phyloP scores from a whole-genome alignment of 768 basidiomycete genomes.

The Hygrophorus pudorinus region DNA sequence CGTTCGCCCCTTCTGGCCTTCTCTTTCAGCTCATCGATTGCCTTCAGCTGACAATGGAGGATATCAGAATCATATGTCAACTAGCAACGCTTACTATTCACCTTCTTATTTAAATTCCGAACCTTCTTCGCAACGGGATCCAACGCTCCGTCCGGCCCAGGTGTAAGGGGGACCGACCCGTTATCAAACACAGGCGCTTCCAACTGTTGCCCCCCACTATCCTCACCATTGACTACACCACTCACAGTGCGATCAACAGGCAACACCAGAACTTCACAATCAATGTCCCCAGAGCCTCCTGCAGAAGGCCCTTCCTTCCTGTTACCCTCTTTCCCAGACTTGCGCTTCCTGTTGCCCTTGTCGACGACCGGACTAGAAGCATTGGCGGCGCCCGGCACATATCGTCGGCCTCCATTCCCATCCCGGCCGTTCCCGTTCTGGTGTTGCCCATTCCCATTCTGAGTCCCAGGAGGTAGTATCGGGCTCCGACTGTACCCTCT shows the following conservation, averaged over 20 bases:
- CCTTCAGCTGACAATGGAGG: constrained; percentile 76
- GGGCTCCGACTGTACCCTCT: constrained; percentile 51
- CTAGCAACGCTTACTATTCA: constrained; percentile 20
- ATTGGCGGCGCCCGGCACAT: constrained; percentile 69
- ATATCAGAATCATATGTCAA: constrained; percentile 3
- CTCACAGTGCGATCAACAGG: constrained; percentile 2
- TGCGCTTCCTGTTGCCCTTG: constrained; percentile 38
- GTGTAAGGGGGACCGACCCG: constrained; percentile 36
- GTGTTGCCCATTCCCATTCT: constrained; percentile 26
- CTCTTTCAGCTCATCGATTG: constrained; percentile 97
- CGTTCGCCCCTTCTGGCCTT: constrained; percentile 84
- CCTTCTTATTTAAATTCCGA: constrained; percentile 94
- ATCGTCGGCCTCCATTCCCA: constrained; percentile 35
- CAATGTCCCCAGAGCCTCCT: no score
- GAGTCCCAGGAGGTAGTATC: constrained; percentile 34
- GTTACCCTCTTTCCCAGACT: constrained; percentile 34
- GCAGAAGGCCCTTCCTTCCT: constrained; percentile 22
- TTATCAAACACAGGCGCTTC: constrained; percentile 11
- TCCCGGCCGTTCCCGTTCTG: constrained; percentile 24
- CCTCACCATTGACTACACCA: constrained; percentile 4
- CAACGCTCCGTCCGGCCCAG: constrained; percentile 45
- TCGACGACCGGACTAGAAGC: constrained; percentile 37
- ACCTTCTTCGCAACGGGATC: constrained; percentile 88
- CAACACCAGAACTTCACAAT: no score
- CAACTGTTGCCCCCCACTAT: constrained; percentile 16